A percentile compares a stretch with the other conserved stretches of the same genome.
phyloP scores from a whole-genome alignment of 805 yeast species.

The Ogataea nitratoaversa region DNA sequence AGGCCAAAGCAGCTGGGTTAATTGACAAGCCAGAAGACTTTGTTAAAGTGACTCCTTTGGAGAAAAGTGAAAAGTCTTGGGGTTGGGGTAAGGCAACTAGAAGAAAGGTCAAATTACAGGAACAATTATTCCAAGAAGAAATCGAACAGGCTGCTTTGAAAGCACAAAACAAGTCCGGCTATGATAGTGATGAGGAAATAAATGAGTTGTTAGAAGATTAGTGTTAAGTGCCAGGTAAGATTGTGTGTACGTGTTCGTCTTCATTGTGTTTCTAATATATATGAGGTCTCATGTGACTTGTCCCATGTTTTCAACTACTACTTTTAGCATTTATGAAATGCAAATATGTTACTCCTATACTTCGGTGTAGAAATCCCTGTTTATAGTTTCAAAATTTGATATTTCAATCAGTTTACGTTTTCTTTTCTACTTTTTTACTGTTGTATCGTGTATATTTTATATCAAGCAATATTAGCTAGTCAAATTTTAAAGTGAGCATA shows the following conservation, averaged over 20 bases:
- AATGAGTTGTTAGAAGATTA: slow-evolving; percentile 62
- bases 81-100: slow-evolving; percentile 84
- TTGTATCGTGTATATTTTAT: too few species aligned
- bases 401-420: too few species aligned
- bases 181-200: slow-evolving; percentile 62
- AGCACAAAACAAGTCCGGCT: slow-evolving; percentile 22
- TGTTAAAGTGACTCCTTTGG: slow-evolving; percentile 17
- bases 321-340: too few species aligned
- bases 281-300: too few species aligned
- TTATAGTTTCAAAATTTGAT: too few species aligned
- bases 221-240: background rate
- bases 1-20: slow-evolving; percentile 34
- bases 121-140: slow-evolving; percentile 49
- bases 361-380: too few species aligned
- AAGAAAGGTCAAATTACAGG: slow-evolving; percentile 50
- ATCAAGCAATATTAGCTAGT: too few species aligned
- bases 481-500: too few species aligned
- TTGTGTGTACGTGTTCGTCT: background rate
- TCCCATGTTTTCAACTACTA: too few species aligned
- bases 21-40: slow-evolving; percentile 32
- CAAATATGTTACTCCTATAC: too few species aligned
- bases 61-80: slow-evolving; percentile 45
- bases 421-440: too few species aligned
- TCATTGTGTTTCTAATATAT: background rate
- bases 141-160: slow-evolving; percentile 37